Evolutionary conservation across 768 basidiomycete genomes (phyloP), one percentile per base, ranked within the genome.

Genomic region (Zangia roseola): DNA sequence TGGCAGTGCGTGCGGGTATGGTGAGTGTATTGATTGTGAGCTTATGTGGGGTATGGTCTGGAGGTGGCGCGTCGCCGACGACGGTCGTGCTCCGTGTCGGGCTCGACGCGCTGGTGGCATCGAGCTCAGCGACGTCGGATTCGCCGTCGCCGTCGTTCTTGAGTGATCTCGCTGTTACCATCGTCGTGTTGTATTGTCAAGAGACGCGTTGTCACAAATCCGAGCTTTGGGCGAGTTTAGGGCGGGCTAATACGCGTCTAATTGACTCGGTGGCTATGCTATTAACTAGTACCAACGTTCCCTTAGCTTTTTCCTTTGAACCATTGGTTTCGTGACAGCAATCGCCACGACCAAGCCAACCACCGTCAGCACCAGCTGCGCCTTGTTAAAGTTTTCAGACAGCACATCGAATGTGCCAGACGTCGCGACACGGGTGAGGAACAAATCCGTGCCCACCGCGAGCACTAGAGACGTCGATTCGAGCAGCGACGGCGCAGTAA

Each of bases 391-490:
- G 60, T 75, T 84, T 66, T 94, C 88, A 58, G 81, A 91, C 8
- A 98, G 79, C 21, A 97, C 84, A 62, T 98, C 95, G 59, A 98
- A 98, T 17, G 92, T 91, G 34, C 81, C 83, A 10, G 91, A 94
- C 2, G 94, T 92, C 33, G 89, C 80, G 5, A 91, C 78, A 14
- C 92, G 81, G 10, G 91, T 91, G 23, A 84, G 72, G 78, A 97
- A 97, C 55, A 97, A 74, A 69, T 98, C 95, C 8, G 94, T 75
- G 5, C 95, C 94, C 59, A 85, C 84, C 1, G 84, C 82, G 60
- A 97, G 83, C 23, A 97, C 80, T 6, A 97, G 70, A 0, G 93
- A 93, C 0, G 93, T 97, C 5, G 92, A 94, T 68, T 98, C 95
- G 21, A 97, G 80, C 3, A 91, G 76, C 1, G 94, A 84, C 0